Percentiles rank a stretch among this genome's conserved stretches.
These are phyloP conservation scores for Tremellales sp. DNA, from an alignment of 1,284 basidiomycete species.

Conservation along the genomic window DNA sequence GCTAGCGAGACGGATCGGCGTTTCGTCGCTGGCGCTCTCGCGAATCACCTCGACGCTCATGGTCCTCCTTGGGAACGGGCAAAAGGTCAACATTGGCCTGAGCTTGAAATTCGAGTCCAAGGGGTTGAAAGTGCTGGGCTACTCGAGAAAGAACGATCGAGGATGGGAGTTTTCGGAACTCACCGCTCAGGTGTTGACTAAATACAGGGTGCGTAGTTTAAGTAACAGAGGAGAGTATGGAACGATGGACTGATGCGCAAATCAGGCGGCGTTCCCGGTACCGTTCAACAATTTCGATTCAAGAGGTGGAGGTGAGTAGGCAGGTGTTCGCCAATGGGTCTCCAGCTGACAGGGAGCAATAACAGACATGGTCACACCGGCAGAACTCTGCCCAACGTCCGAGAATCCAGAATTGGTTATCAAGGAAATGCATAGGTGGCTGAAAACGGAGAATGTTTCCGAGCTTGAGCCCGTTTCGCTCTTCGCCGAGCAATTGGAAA, in stretches of 20 bases:
- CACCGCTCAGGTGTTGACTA: constrained; percentile 71
- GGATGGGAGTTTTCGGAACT: constrained; percentile 94
- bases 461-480: constrained; percentile 91
- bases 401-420: constrained; percentile 67
- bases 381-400: constrained; percentile 64
- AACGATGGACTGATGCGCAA: background rate
- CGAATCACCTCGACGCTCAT: constrained; percentile 91
- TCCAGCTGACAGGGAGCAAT: constrained; percentile 11
- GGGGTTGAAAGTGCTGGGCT: constrained; percentile 91
- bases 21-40: constrained; percentile 72
- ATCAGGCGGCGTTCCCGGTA: constrained; percentile 69
- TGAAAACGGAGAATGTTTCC: constrained; percentile 77
- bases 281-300: constrained; percentile 67
- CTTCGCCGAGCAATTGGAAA: constrained; percentile 85
- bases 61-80: constrained; percentile 67
- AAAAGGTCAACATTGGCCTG: constrained; percentile 84
- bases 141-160: constrained; percentile 76
- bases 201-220: constrained; percentile 65
- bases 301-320: constrained; percentile 61
- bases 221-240: background rate
- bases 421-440: constrained; percentile 77
- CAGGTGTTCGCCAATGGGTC: constrained; percentile 1
- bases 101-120: constrained; percentile 97
- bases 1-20: constrained; percentile 64
- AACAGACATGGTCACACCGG: constrained; percentile 66